Conservation (phyloP, 768 basidiomycete genomes). For the Hirschioporus abietinus region DNA sequence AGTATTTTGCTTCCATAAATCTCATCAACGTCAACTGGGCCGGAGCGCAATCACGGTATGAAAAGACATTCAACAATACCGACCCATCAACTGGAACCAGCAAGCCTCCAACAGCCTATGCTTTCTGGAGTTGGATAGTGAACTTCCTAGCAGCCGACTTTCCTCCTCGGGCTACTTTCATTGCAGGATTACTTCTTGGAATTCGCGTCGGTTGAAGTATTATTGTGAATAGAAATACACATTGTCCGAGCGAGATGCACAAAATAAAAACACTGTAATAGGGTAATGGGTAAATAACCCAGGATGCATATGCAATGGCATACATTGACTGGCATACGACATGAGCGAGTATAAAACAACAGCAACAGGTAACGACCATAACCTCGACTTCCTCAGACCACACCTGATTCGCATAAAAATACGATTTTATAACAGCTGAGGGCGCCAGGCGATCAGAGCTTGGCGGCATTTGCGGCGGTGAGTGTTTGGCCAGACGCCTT, state of each 20-base stretch:
- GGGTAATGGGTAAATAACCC: slow-evolving; percentile 4
- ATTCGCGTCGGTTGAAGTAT: slow-evolving; percentile 66
- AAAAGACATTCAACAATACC: slow-evolving; percentile 62
- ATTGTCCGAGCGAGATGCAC: neutral
- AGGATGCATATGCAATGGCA: slow-evolving; percentile 1
- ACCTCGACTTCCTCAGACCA: neutral
- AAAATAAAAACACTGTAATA: slow-evolving; percentile 4
- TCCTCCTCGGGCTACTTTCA: slow-evolving; percentile 83
- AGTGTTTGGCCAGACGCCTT: slow-evolving; percentile 78
- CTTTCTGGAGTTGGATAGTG: slow-evolving; percentile 60
- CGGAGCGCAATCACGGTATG: slow-evolving; percentile 59
- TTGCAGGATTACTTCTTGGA: slow-evolving; percentile 79
- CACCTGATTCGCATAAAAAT: neutral
- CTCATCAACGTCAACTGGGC: slow-evolving; percentile 80
- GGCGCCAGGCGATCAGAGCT: slow-evolving; percentile 47
- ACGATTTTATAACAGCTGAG: neutral
- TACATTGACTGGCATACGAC: slow-evolving; percentile 2
- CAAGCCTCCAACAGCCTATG: slow-evolving; percentile 57
- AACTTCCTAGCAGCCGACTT: slow-evolving; percentile 91
- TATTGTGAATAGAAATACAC: neutral
- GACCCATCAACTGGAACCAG: slow-evolving; percentile 44
- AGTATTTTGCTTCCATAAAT: slow-evolving; percentile 78
- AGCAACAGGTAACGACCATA: neutral
- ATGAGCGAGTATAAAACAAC: neutral
- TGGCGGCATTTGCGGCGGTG: slow-evolving; percentile 49